Conservation (phyloP, 257 asterid genomes). For the Dorcoceras hygrometricum region DNA sequence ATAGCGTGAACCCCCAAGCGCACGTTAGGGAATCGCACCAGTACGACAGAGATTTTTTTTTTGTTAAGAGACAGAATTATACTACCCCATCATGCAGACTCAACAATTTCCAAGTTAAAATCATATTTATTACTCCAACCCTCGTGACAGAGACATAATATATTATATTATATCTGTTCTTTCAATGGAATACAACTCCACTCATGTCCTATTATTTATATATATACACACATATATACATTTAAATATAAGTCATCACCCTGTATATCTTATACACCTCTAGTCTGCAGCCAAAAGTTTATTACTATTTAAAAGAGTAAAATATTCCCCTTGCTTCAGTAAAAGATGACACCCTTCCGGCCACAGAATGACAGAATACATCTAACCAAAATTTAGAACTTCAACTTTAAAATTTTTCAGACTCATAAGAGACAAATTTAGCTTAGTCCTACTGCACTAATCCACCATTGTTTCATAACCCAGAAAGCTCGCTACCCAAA, state of each 20-base stretch:
- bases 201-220: neutral
- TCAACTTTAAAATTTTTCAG: too few species aligned
- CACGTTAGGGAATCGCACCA: constrained; percentile 56
- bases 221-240: too few species aligned
- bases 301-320: neutral
- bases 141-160: neutral
- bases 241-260: too few species aligned
- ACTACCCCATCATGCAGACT: constrained; percentile 26
- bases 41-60: constrained; percentile 25
- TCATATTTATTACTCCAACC: neutral
- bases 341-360: neutral
- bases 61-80: too few species aligned
- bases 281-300: neutral
- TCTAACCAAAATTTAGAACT: too few species aligned
- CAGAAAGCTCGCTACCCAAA: neutral
- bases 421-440: too few species aligned
- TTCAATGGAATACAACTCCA: neutral
- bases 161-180: neutral
- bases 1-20: constrained; percentile 53
- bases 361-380: neutral
- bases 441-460: neutral
- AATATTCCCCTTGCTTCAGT: neutral
- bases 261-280: neutral
- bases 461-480: neutral
- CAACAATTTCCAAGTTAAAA: constrained; percentile 16